Evolutionary conservation across 73 alveolate genomes (phyloP), one percentile per base, ranked within the genome.

Genomic region (Paramecium octaurelia): DNA sequence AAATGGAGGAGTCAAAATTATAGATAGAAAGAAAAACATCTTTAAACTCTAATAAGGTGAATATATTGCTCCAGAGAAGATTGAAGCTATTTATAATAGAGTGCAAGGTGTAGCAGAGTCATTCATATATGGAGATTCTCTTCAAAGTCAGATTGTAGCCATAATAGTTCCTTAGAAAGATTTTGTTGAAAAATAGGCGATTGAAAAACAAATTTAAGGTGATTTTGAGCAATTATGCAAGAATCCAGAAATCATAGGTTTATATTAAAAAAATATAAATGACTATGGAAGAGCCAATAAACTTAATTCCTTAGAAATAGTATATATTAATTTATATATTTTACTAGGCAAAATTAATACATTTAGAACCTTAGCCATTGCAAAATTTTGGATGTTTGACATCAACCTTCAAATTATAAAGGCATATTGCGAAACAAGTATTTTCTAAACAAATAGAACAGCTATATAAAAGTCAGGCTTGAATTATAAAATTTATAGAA

Each of bases 1-100:
- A 40, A 92, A 93, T 42, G 99, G 99, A 8, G 97, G 98, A 24
- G 24, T 95, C 31, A 93, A 97, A 93, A 95, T 98, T 46, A 95
- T 98, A 36, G 99, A 98, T 93, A 97, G 99, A 89, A 99, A 97
- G 93, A 98, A 98, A 95, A 98, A 97, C 93, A 96, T 98, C 70
- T 98, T 97, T 93, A 98, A 98, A 93, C 93, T 98, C 8, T 80
- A 95, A n/a, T 98, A 98, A 92, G 99, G 99, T 31, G 99, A 98
- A 64, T 98, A 97, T 80, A 97, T 98, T 42, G 99, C 99, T 3
- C 99, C 99, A 7, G 99, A 98, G 86, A 98, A 98, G 85, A 73
- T 98, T 14, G 99, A 98, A 94, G 95, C 95, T 42, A 87, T 95
- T 27, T 96, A 95, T 83, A 93, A 58, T 21, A 83, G 97, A 76